Evolutionary conservation across 176 grass and related monocot species (phyloP).

Genomic region (Carex myosuroides): DNA sequence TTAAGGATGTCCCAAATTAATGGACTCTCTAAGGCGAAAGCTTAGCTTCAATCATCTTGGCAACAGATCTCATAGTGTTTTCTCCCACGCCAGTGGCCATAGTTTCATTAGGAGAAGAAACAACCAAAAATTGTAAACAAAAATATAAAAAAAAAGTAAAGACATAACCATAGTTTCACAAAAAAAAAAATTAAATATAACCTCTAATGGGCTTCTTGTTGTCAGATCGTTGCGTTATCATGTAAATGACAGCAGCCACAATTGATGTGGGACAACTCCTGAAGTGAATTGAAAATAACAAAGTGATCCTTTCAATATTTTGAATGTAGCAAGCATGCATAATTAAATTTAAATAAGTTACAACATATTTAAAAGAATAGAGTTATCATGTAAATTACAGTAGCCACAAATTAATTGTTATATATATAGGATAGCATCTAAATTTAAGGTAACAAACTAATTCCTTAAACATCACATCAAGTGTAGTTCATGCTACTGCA

Average conservation of each 20-base stretch:
- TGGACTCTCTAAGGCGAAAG: not conserved
- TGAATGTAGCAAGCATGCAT: no score
- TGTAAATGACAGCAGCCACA: conserved; percentile 70
- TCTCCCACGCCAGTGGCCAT: conserved; percentile 65
- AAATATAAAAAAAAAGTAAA: not conserved
- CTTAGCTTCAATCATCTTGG: no score
- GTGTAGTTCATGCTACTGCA: not conserved
- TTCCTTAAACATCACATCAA: not conserved
- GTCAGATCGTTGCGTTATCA: conserved; percentile 71
- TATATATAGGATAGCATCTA: not conserved
- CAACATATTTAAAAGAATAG: no score
- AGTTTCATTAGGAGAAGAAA: not conserved
- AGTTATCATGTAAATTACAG: no score
- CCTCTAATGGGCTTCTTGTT: conserved; percentile 74
- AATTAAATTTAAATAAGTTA: no score
- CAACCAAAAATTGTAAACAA: not conserved
- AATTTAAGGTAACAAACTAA: not conserved
- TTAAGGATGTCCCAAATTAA: not conserved
- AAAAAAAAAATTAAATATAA: not conserved
- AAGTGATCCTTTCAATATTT: not conserved
- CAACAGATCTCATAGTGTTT: no score
- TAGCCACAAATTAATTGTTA: not conserved
- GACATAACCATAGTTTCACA: not conserved
- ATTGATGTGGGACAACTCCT: conserved; percentile 76
- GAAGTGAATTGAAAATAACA: not conserved